Evolutionary conservation across 2,329 filamentous ascomycete species (phyloP).

Genomic region (Rugonectria rugulosa): DNA sequence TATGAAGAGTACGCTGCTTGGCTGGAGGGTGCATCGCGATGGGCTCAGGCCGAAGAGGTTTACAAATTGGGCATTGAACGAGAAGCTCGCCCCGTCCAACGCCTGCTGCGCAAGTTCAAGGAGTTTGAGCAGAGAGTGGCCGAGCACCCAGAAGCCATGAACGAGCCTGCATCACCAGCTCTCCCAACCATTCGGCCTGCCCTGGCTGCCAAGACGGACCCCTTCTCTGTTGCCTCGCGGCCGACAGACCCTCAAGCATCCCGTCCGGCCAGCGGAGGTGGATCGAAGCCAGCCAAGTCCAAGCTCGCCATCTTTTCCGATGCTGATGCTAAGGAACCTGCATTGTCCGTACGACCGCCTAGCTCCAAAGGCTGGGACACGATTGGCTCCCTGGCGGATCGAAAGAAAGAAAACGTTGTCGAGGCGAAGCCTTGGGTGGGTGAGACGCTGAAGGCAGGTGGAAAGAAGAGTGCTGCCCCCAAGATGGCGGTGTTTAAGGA

Average conservation of each 20-base stretch:
- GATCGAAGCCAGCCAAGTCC: constrained; percentile 72
- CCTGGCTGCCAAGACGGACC: constrained; percentile 84
- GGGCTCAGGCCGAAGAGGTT: constrained; percentile 92
- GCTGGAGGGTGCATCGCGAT: constrained; percentile 84
- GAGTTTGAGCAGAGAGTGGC: constrained; percentile 85
- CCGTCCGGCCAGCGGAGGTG: constrained; percentile 55
- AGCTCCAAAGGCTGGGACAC: constrained; percentile 85
- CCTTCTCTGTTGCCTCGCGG: constrained; percentile 70
- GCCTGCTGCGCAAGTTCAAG: constrained; percentile 86
- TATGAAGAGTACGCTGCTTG: constrained; percentile 97
- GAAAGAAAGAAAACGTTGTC: constrained; percentile 92
- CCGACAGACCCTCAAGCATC: constrained; percentile 72
- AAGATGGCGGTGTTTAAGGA: constrained; percentile 97
- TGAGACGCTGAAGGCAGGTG: constrained; percentile 87
- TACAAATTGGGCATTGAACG: constrained; percentile 89
- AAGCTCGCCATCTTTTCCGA: constrained; percentile 96
- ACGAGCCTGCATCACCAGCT: constrained; percentile 84
- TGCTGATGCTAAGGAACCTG: constrained; percentile 66
- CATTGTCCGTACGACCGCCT: constrained; percentile 59
- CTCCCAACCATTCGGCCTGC: constrained; percentile 84
- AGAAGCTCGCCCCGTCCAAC: constrained; percentile 82
- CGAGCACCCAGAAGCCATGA: constrained; percentile 66
- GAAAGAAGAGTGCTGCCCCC: constrained; percentile 74
- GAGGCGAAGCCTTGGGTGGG: constrained; percentile 91
- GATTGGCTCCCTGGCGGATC: constrained; percentile 84